Percentiles rank a stretch among this genome's conserved stretches.
phyloP scores from a whole-genome alignment of 2,329 filamentous ascomycete genomes.

The Xylariaceae sp. region DNA sequence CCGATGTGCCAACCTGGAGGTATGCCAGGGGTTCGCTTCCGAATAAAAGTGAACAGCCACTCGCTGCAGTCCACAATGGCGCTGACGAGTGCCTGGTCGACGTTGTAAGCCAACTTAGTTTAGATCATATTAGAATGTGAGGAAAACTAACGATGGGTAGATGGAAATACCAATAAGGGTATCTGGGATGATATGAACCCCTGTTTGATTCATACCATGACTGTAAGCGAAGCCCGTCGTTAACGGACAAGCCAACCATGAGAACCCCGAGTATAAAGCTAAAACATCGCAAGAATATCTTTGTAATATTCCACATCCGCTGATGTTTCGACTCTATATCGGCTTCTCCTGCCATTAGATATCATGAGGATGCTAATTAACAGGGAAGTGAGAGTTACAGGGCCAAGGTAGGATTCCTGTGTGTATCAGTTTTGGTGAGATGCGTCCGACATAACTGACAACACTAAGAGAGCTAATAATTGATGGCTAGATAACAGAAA shows the following conservation, averaged over 20 bases:
- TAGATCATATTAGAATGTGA: background rate
- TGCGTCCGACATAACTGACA: no score
- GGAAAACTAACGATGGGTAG: conserved; percentile 14
- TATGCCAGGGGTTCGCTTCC: conserved; percentile 19
- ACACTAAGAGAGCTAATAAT: no score
- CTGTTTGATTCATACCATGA: background rate
- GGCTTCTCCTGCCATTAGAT: conserved; percentile 13
- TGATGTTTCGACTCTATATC: conserved; percentile 15
- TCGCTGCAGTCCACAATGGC: conserved; percentile 8
- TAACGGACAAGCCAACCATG: conserved; percentile 9
- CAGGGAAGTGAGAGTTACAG: background rate
- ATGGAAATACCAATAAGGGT: conserved; percentile 10
- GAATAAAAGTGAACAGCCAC: background rate
- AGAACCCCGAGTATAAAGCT: conserved; percentile 9
- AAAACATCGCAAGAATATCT: conserved; percentile 12
- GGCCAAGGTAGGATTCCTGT: background rate
- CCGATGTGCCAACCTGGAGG: conserved; percentile 23
- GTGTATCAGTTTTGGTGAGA: no score
- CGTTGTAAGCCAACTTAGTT: background rate
- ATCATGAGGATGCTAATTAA: background rate
- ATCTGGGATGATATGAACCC: background rate
- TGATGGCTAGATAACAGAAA: no score
- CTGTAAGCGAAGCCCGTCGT: background rate
- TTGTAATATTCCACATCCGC: conserved; percentile 18
- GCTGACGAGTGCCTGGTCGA: conserved; percentile 9